Evolutionary conservation across 169 alveolate species (phyloP), one percentile per base, ranked within the genome.

Genomic region (Sarcocystis neurona): DNA sequence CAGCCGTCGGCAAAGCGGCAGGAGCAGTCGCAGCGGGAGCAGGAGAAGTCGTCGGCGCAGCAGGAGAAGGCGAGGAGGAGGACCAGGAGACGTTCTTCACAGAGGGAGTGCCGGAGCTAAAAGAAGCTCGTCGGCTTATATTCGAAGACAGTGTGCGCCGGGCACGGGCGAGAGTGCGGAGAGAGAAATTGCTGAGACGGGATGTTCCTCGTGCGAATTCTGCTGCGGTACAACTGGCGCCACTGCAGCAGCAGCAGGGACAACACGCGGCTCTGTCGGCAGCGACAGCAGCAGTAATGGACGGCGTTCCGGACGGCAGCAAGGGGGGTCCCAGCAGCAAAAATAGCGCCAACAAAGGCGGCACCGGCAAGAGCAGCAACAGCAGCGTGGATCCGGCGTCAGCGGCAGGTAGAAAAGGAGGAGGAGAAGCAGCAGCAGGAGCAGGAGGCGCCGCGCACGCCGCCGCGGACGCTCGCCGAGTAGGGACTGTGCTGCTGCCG

Each of bases 181-280:
- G 60, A 70, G 85, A 78, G 85, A 34, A n/a, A 70, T 43, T 78
- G 85, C 48, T 47, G 48, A 78, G 85, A 78, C 85, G 48, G 70
- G n/a, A n/a, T n/a, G n/a, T n/a, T n/a, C n/a, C n/a, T n/a, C n/a
- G n/a, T n/a, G n/a, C n/a, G n/a, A n/a, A n/a, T n/a, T n/a, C n/a
- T n/a, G n/a, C n/a, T n/a, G n/a, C n/a, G n/a, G n/a, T n/a, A n/a
- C n/a, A n/a, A n/a, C n/a, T n/a, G n/a, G n/a, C n/a, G n/a, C n/a
- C n/a, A n/a, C n/a, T n/a, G n/a, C n/a, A n/a, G n/a, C n/a, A n/a
- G n/a, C n/a, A n/a, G n/a, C n/a, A n/a, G n/a, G n/a, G n/a, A n/a
- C n/a, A n/a, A n/a, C n/a, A n/a, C n/a, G n/a, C n/a, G n/a, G n/a
- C n/a, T n/a, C n/a, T n/a, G n/a, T n/a, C n/a, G n/a, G n/a, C n/a